A percentile compares a stretch with the other conserved stretches of the same genome.
Evolutionary conservation across 345 rosid genomes (phyloP).

Genomic region (Isatis tinctoria): DNA sequence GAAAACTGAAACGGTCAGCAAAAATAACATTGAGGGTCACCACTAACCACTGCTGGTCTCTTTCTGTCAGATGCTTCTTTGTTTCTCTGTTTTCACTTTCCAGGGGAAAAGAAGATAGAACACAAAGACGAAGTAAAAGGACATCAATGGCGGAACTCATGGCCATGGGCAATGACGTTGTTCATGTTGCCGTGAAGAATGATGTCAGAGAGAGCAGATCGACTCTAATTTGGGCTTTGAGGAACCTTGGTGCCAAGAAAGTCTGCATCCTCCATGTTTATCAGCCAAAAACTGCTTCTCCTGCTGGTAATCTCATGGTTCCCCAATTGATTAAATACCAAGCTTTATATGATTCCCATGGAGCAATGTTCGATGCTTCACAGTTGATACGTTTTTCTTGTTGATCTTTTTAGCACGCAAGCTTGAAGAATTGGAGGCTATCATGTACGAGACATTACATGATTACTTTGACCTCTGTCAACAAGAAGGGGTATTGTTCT

Average conservation of each 20-base stretch:
- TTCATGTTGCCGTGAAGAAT: constrained; percentile 60
- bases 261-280: constrained; percentile 53
- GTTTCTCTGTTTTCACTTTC: constrained; percentile 14
- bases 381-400: neutral
- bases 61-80: constrained; percentile 17
- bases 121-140: neutral
- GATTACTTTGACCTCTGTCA: constrained; percentile 35
- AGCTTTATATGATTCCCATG: neutral
- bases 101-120: constrained; percentile 16
- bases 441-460: constrained; percentile 34
- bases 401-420: constrained; percentile 8
- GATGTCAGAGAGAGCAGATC: constrained; percentile 43
- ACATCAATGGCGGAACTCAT: constrained; percentile 29
- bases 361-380: neutral
- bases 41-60: constrained; percentile 25
- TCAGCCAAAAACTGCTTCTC: constrained; percentile 40
- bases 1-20: constrained; percentile 22
- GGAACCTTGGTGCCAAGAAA: constrained; percentile 36
- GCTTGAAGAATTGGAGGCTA: constrained; percentile 31
- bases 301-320: constrained; percentile 21
- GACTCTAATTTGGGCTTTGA: constrained; percentile 53
- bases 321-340: too few relatives aligned
- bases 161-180: constrained; percentile 36
- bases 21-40: constrained; percentile 31
- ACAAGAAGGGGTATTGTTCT: constrained; percentile 34